A percentile compares a stretch with the other conserved stretches of the same genome.
Conservation (phyloP, 495 filamentous ascomycete genomes). For the Podospora pseudopauciseta region DNA sequence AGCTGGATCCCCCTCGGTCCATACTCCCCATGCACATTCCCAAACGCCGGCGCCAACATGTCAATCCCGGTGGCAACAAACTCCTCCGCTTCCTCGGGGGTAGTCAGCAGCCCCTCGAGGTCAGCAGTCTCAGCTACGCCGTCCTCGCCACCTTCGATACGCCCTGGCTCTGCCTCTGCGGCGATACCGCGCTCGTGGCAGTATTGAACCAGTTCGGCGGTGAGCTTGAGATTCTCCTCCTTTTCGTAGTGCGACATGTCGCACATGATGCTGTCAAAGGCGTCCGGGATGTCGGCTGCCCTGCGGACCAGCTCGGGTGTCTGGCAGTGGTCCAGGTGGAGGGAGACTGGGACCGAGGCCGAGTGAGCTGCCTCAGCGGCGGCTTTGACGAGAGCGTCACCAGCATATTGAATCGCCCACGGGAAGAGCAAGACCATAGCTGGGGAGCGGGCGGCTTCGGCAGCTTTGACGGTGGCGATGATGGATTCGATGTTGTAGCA, state of each 20-base stretch:
- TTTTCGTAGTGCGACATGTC: constrained; percentile 83
- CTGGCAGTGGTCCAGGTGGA: constrained; percentile 77
- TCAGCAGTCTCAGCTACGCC: constrained; percentile 74
- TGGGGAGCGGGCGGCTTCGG: constrained; percentile 67
- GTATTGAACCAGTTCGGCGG: constrained; percentile 64
- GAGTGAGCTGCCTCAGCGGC: constrained; percentile 50
- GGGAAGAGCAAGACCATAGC: constrained; percentile 85
- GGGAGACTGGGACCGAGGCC: constrained; percentile 65
- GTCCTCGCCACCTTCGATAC: constrained; percentile 83
- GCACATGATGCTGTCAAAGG: constrained; percentile 79
- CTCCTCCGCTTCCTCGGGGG: constrained; percentile 68
- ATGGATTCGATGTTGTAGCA: constrained; percentile 86
- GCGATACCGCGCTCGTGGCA: constrained; percentile 74
- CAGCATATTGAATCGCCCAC: constrained; percentile 74
- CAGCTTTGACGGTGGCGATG: constrained; percentile 72
- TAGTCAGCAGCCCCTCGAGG: constrained; percentile 72
- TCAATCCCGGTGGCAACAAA: constrained; percentile 79
- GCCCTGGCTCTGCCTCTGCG: constrained; percentile 74
- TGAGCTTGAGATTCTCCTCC: constrained; percentile 71
- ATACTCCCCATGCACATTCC: constrained; percentile 83
- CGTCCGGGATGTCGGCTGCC: constrained; percentile 59
- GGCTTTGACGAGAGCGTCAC: constrained; percentile 45
- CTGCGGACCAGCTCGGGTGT: constrained; percentile 64
- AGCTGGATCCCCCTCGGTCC: constrained; percentile 68
- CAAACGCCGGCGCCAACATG: constrained; percentile 80